Base-by-base conservation (phyloP, 306 rosid genomes). In the Adenanthera pavonina region DNA sequence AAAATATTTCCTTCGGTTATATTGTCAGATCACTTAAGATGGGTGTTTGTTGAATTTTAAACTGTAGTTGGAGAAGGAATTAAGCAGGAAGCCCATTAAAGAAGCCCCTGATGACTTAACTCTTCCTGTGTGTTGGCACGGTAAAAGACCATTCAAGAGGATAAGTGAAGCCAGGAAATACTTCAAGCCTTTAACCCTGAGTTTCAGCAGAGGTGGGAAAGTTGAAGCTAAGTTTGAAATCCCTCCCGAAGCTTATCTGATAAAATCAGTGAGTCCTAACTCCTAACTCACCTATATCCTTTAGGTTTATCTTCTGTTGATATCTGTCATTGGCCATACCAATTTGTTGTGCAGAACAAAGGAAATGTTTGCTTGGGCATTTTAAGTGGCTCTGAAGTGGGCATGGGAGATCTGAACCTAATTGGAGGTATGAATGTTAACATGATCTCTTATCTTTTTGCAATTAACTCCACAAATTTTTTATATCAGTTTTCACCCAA, bases 321-420 rank as follows among this genome's bases (percentile, higher is more conserved):
- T 54, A 49, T 53, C 68, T 61, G 68, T 61, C 33, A 41, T 54
- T 34, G 51, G 43, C 48, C 38, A 41, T 43, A 68, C 15, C 35
- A 57, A 74, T 61, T 47, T 25, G 72, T 74, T 64, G 13, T 87
- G 46, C 52, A 91, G 97, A 82, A 84, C 81, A 89, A 78, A 79
- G 97, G 98, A 87, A 92, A 91, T 83, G 94, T 87, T 83, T 95
- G 97, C 93, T 88, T 95, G 87, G 99, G 97, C 44, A 92, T 95
- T 86, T 91, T 95, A 40, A 81, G 93, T 54, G 99, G 97, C 41
- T 15, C 90, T 59, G 97, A 91, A 86, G 90, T 85, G 30, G 97
- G 97, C 38, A 82, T 90, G 85, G 86, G 85, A 11, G 88, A 84
- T 78, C 40, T 82, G 46, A 91, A 92, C 82, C 85, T 94, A 75